A percentile compares a stretch with the other conserved stretches of the same genome.
Conservation (phyloP, 306 rosid species). For the Cyclanthera cordifolia region DNA sequence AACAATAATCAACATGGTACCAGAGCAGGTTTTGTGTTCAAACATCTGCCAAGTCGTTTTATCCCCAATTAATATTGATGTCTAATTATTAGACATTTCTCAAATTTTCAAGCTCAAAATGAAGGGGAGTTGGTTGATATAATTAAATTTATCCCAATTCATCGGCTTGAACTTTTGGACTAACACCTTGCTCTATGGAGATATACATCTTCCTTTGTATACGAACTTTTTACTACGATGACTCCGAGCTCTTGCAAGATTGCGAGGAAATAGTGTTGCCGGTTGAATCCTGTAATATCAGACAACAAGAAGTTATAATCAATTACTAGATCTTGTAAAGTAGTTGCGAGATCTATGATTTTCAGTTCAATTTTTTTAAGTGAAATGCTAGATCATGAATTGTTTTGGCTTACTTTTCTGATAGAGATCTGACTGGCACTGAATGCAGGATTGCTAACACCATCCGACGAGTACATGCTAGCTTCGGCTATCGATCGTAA, state of each 20-base stretch:
- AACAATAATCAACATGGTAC: too few species aligned
- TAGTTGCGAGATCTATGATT: background rate
- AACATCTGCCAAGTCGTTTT: too few species aligned
- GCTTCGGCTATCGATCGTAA: conserved; percentile 47
- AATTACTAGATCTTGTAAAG: background rate
- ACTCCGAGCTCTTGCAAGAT: background rate
- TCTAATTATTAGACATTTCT: too few species aligned
- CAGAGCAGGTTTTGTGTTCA: too few species aligned
- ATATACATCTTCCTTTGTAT: background rate
- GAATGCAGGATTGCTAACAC: conserved; percentile 8
- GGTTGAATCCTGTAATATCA: background rate
- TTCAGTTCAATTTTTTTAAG: background rate
- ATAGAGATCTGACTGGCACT: background rate
- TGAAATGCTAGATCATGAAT: background rate
- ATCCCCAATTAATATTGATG: too few species aligned
- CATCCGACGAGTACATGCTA: background rate
- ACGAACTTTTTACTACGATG: background rate
- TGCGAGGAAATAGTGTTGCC: background rate
- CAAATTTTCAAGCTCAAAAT: too few species aligned
- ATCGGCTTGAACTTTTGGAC: too few species aligned
- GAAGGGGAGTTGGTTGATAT: too few species aligned
- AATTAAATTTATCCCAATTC: too few species aligned
- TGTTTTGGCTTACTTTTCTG: background rate
- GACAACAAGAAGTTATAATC: background rate
- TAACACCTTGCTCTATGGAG: background rate